Evolutionary conservation across 345 rosid species (phyloP).

Genomic region (Barbarea vulgaris): DNA sequence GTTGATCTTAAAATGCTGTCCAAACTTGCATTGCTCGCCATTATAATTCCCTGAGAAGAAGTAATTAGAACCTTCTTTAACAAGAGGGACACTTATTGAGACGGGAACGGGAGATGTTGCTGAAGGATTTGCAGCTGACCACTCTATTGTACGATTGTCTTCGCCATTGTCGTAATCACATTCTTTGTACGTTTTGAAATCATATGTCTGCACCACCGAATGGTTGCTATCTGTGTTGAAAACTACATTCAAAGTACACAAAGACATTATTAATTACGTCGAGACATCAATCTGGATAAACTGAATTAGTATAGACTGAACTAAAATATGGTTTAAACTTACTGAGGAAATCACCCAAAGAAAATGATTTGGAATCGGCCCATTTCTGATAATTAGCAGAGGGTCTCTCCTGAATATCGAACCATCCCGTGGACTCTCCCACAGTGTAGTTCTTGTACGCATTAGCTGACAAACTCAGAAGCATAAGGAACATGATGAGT

Average conservation of each 20-base stretch:
- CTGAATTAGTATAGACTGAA: not conserved
- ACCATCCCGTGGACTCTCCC: conserved; percentile 84
- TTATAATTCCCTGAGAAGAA: conserved; percentile 89
- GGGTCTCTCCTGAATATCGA: conserved; percentile 53
- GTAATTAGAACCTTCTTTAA: conserved; percentile 69
- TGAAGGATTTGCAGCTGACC: conserved; percentile 82
- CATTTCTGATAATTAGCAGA: conserved; percentile 76
- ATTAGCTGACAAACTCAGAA: conserved; percentile 37
- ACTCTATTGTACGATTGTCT: conserved; percentile 57
- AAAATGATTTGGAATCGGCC: conserved; percentile 72
- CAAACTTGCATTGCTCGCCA: conserved; percentile 81
- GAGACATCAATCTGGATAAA: not conserved
- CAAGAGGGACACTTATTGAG: conserved; percentile 66
- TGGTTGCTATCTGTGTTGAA: conserved; percentile 93
- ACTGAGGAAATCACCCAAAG: conserved; percentile 94
- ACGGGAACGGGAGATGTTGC: conserved; percentile 56
- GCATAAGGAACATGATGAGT: not conserved
- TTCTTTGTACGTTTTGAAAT: conserved; percentile 61
- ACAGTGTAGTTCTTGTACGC: conserved; percentile 93
- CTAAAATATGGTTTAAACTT: conserved; percentile 34
- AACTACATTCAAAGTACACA: conserved; percentile 50
- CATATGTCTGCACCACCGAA: conserved; percentile 86
- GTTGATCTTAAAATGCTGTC: conserved; percentile 67
- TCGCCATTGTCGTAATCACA: conserved; percentile 65
- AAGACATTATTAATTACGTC: not conserved